phyloP scores from a whole-genome alignment of 331 rosid species.

The Quercus tomentella region DNA sequence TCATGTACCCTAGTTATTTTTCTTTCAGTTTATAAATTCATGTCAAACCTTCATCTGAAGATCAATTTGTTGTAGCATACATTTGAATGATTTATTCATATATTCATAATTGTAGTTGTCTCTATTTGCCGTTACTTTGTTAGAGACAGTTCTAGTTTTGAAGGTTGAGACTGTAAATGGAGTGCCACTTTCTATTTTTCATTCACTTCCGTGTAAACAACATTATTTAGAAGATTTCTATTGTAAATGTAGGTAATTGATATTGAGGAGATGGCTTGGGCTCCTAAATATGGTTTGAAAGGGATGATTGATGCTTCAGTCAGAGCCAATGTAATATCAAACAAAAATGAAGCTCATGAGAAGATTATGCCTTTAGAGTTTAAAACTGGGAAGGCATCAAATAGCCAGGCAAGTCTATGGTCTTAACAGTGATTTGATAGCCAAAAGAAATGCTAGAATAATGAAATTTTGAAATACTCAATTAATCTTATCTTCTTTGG shows the following conservation, averaged over 20 bases:
- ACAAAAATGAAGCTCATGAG: slow-evolving; percentile 35
- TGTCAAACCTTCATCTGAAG: background rate
- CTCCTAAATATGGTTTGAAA: slow-evolving; percentile 89
- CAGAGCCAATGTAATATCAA: slow-evolving; percentile 50
- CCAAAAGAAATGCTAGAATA: slow-evolving; percentile 10
- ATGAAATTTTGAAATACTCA: slow-evolving; percentile 4
- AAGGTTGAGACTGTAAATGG: background rate
- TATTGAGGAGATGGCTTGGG: slow-evolving; percentile 99
- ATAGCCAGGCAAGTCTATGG: slow-evolving; percentile 64
- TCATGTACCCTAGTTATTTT: background rate
- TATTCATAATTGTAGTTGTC: background rate
- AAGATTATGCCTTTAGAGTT: slow-evolving; percentile 84
- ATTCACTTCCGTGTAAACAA: slow-evolving; percentile 1
- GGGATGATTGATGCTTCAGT: slow-evolving; percentile 97
- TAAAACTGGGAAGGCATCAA: slow-evolving; percentile 74
- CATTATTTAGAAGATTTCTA: background rate
- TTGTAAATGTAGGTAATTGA: slow-evolving; percentile 65
- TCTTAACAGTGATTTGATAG: background rate
- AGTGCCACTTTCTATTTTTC: background rate
- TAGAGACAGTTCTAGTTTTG: background rate
- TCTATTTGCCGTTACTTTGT: background rate
- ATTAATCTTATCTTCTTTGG: background rate
- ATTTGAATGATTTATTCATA: background rate
- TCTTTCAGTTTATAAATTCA: background rate
- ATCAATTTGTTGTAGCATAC: background rate